Evolutionary conservation across 2,329 filamentous ascomycete species (phyloP).

Genomic region (Pseudogymnoascus sp.): DNA sequence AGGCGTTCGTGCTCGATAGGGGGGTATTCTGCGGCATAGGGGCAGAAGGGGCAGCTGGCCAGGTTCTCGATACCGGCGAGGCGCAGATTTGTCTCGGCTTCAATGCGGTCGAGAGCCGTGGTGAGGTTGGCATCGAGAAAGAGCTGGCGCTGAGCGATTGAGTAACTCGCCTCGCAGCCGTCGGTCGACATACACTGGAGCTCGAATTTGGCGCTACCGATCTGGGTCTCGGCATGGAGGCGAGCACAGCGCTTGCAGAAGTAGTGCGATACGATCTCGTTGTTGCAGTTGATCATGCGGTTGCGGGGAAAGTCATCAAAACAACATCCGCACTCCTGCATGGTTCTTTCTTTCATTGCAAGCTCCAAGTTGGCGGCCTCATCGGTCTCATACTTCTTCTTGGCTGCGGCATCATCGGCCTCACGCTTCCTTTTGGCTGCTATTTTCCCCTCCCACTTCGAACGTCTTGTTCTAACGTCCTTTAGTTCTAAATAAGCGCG

Average conservation of each 20-base stretch:
- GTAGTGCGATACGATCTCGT: constrained; percentile 37
- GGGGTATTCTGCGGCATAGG: constrained; percentile 66
- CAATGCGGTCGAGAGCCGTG: constrained; percentile 58
- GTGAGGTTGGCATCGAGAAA: constrained; percentile 52
- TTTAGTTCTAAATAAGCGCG: constrained; percentile 34
- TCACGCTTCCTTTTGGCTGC: constrained; percentile 34
- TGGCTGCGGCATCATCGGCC: constrained; percentile 34
- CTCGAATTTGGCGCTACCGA: constrained; percentile 61
- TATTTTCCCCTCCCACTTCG: constrained; percentile 27
- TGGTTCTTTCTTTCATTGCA: constrained; percentile 42
- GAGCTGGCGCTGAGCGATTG: constrained; percentile 42
- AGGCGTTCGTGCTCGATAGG: constrained; percentile 61
- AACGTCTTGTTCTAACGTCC: constrained; percentile 29
- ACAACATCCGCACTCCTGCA: constrained; percentile 67
- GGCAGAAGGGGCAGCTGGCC: constrained; percentile 72
- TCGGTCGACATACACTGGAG: constrained; percentile 64
- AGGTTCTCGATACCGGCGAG: constrained; percentile 64
- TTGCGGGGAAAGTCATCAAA: constrained; percentile 59
- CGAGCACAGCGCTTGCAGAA: constrained; percentile 64
- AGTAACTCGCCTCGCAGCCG: constrained; percentile 57
- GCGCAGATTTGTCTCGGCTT: constrained; percentile 62
- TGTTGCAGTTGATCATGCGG: constrained; percentile 60
- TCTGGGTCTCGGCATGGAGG: constrained; percentile 55
- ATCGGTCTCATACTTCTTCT: constrained; percentile 24
- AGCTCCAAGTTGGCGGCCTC: constrained; percentile 35